A percentile compares a stretch with the other conserved stretches of the same genome.
These are phyloP conservation scores for Oryza officinalis DNA, from an alignment of 176 grass and related monocot genomes.

Conservation along the genomic window DNA sequence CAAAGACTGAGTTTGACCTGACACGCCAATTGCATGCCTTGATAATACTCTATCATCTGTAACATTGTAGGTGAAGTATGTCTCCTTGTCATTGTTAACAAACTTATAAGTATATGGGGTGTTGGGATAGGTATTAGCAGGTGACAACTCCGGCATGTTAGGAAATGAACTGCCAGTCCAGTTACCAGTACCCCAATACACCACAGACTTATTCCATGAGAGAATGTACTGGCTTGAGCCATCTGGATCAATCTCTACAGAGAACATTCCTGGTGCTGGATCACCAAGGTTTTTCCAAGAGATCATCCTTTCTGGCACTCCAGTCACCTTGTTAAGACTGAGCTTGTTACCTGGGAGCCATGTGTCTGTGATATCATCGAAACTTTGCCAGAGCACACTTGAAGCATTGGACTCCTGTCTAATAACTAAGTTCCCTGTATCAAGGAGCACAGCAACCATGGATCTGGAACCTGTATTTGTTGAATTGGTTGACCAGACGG, in stretches of 20 bases:
- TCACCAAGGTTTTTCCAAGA: slow-evolving; percentile 31
- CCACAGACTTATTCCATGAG: slow-evolving; percentile 12
- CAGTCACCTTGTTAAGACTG: slow-evolving; percentile 25
- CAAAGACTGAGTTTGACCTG: neutral
- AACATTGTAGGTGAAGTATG: slow-evolving; percentile 20
- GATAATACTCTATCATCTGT: neutral
- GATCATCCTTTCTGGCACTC: neutral
- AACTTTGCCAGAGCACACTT: slow-evolving; percentile 37
- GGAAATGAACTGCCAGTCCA: slow-evolving; percentile 17
- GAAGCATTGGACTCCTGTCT: neutral
- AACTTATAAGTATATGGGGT: neutral
- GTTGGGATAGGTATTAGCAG: slow-evolving; percentile 5
- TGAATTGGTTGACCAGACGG: slow-evolving; percentile 25
- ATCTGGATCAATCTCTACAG: slow-evolving; percentile 27
- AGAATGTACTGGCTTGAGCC: slow-evolving; percentile 26
- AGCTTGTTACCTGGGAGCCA: slow-evolving; percentile 35
- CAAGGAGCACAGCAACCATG: slow-evolving; percentile 24
- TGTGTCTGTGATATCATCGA: slow-evolving; percentile 28
- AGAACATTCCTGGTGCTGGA: slow-evolving; percentile 39
- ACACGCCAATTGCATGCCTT: neutral
- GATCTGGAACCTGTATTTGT: neutral
- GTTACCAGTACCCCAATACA: slow-evolving; percentile 30
- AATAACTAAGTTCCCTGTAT: slow-evolving; percentile 40
- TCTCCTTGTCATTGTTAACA: neutral
- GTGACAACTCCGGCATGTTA: slow-evolving; percentile 21